Evolutionary conservation across 176 grass and related monocot species (phyloP), one percentile per base, ranked within the genome.

Genomic region (Triticum timopheevii): DNA sequence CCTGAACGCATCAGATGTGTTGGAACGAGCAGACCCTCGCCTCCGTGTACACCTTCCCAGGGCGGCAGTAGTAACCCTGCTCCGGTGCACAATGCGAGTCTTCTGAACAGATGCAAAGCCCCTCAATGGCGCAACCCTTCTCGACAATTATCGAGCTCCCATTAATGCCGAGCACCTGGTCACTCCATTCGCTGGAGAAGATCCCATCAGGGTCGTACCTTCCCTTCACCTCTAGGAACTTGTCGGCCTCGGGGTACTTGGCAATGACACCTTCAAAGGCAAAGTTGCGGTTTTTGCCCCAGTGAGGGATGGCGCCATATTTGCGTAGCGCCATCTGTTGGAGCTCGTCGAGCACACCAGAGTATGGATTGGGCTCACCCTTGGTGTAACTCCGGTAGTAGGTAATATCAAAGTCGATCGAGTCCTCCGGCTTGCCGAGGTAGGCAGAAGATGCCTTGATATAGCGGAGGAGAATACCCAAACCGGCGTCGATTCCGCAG

Each of bases 311-410:
- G 49, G 36, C 92, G 13, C 73, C 73, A 76, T 89, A 94, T 65
- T 89, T 89, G 62, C 47, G 69, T 49, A 90, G 27, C 65, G 61
- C 84, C 89, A 90, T 87, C 73, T 90, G 89, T 72, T 90, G 84
- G 6, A 90, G 61, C 79, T 90, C 89, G 35, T 71, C 68, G 19
- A 39, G 58, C 67, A 84, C 73, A 7, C 42, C 82, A 23, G 70
- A 44, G 76, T 50, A 24, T 13, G 84, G 49, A 16, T 76, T 58
- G 6, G 54, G 54, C 7, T 20, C 54, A 0, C 19, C 54, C 19
- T 20, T 22, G 19, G 17, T 22, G 54, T 58, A 58, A 3, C 54
- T 58, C 54, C 54, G 54, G 54, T 58, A 58, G 54, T 22, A 22
- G 19, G 54, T 58, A 1, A 58, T 58, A 8, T 58, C 54, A 8